These are phyloP conservation scores for Fusarium scirpi DNA, from an alignment of 2,329 filamentous ascomycete genomes.

Conservation along the genomic window DNA sequence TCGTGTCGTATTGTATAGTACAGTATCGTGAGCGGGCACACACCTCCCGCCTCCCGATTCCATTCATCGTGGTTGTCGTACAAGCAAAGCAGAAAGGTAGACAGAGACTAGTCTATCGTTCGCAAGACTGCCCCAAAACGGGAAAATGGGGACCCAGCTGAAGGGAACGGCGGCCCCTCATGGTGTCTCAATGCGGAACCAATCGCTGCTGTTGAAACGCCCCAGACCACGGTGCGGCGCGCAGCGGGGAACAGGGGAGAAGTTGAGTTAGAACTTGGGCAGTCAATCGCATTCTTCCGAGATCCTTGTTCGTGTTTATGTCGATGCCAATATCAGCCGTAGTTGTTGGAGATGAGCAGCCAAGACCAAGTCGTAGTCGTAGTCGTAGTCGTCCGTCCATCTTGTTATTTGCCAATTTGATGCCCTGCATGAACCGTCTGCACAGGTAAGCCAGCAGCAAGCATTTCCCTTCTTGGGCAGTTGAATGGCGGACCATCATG, in stretches of 20 bases:
- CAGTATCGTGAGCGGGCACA: slow-evolving; percentile 17
- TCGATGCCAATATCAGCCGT: neutral
- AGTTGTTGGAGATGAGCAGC: too few species aligned
- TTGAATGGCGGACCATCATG: neutral
- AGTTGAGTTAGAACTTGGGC: neutral
- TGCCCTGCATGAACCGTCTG: neutral
- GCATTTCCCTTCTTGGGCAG: slow-evolving; percentile 12
- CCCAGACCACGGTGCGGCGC: slow-evolving; percentile 32
- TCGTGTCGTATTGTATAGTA: neutral
- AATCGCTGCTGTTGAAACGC: slow-evolving; percentile 38
- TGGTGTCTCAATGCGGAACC: slow-evolving; percentile 37
- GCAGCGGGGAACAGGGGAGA: slow-evolving; percentile 18
- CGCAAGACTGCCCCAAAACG: slow-evolving; percentile 51
- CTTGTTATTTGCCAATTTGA: neutral
- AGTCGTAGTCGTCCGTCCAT: neutral
- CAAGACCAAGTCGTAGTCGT: neutral
- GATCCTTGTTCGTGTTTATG: slow-evolving; percentile 22
- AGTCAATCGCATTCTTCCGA: slow-evolving; percentile 35
- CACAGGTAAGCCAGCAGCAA: neutral
- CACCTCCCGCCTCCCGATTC: slow-evolving; percentile 16
- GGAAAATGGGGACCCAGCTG: slow-evolving; percentile 41
- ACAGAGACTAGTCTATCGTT: slow-evolving; percentile 39
- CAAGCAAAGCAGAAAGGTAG: neutral
- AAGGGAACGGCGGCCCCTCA: slow-evolving; percentile 39
- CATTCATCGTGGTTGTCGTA: neutral